A percentile compares a stretch with the other conserved stretches of the same genome.
Conservation (phyloP, 1,284 basidiomycete genomes). For the Apiotrichum gracile region DNA sequence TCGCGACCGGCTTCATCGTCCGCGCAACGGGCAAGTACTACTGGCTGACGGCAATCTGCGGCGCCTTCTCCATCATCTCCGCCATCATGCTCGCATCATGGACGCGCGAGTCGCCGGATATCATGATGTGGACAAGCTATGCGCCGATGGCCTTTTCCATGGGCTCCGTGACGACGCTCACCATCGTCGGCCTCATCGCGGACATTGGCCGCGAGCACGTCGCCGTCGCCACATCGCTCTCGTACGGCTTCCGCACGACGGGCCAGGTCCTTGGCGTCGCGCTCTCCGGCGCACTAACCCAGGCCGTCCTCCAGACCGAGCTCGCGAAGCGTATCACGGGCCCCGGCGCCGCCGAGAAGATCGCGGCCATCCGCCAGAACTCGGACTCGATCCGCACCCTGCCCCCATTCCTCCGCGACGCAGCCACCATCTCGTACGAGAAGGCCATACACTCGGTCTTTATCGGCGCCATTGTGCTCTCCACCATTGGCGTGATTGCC, state of each 20-base stretch:
- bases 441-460: slow-evolving; percentile 80
- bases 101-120: slow-evolving; percentile 52
- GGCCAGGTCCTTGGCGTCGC: slow-evolving; percentile 87
- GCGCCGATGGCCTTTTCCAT: slow-evolving; percentile 18
- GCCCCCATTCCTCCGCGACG: slow-evolving; percentile 56
- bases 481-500: slow-evolving; percentile 27
- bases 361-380: slow-evolving; percentile 62
- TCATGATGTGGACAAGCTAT: slow-evolving; percentile 15
- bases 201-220: slow-evolving; percentile 72
- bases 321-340: slow-evolving; percentile 66
- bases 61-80: slow-evolving; percentile 21
- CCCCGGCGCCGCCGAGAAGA: slow-evolving; percentile 55
- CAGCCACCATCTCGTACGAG: slow-evolving; percentile 76
- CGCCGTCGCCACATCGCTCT: slow-evolving; percentile 76
- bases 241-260: slow-evolving; percentile 81
- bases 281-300: slow-evolving; percentile 71
- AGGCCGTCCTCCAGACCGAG: slow-evolving; percentile 64
- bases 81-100: slow-evolving; percentile 27
- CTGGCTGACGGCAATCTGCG: slow-evolving; percentile 48
- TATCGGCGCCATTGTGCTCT: slow-evolving; percentile 58
- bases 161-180: slow-evolving; percentile 35
- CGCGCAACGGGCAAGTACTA: slow-evolving; percentile 74
- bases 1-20: slow-evolving; percentile 81
- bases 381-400: slow-evolving; percentile 71
- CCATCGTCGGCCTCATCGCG: slow-evolving; percentile 65